Conservation (phyloP, 2,329 filamentous ascomycete species). For the Calonectria ilicicola region DNA sequence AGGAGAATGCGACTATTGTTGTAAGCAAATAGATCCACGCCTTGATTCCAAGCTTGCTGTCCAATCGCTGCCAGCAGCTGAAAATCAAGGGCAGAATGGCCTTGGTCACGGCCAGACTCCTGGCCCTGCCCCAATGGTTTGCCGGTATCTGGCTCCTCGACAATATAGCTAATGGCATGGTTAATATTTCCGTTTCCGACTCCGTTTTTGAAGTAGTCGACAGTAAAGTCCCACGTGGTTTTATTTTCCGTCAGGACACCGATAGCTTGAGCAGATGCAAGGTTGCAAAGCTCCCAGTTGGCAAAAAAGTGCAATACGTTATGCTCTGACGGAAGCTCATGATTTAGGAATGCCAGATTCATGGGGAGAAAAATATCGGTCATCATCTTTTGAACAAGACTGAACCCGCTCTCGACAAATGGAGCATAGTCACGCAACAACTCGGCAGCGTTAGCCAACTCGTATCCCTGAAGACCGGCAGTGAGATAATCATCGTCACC, state of each 20-base stretch:
- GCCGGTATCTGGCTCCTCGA: slow-evolving; percentile 14
- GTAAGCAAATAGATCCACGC: slow-evolving; percentile 27
- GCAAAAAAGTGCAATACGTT: slow-evolving; percentile 24
- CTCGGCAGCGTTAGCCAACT: slow-evolving; percentile 60
- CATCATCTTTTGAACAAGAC: slow-evolving; percentile 4
- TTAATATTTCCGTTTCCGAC: slow-evolving; percentile 19
- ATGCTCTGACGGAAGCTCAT: slow-evolving; percentile 12
- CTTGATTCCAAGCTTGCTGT: slow-evolving; percentile 33
- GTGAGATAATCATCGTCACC: slow-evolving; percentile 53
- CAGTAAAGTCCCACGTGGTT: slow-evolving; percentile 14
- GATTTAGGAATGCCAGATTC: slow-evolving; percentile 24
- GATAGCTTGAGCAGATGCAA: slow-evolving; percentile 28
- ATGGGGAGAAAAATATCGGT: slow-evolving; percentile 10
- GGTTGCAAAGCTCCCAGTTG: slow-evolving; percentile 32
- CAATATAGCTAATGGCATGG: slow-evolving; percentile 19
- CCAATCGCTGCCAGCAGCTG: slow-evolving; percentile 17
- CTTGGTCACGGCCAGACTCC: slow-evolving; percentile 33
- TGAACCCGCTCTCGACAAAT: slow-evolving; percentile 42
- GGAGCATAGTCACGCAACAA: slow-evolving; percentile 49
- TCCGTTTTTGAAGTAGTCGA: slow-evolving; percentile 29
- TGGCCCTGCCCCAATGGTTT: slow-evolving; percentile 24
- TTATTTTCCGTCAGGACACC: slow-evolving; percentile 22
- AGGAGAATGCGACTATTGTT: slow-evolving; percentile 33
- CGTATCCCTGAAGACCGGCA: slow-evolving; percentile 57
- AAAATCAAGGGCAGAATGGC: slow-evolving; percentile 21